Evolutionary conservation across 805 yeast species (phyloP).

Genomic region (Yarrowia sp.): DNA sequence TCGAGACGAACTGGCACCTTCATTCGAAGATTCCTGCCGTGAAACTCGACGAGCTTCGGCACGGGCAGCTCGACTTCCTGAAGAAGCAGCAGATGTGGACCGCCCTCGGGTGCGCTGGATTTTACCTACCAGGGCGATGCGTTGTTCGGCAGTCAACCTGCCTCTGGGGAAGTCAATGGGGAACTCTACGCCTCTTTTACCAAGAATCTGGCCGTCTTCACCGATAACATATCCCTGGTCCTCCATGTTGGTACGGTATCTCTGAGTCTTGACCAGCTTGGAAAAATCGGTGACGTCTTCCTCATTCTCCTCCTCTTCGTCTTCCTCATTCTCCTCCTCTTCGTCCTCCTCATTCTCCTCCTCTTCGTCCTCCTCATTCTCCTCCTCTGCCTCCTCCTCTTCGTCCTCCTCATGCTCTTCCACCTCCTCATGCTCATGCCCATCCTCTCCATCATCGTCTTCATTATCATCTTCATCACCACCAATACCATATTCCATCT

Average conservation of each 20-base stretch:
- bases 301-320: background rate
- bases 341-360: background rate
- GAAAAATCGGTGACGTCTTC: background rate
- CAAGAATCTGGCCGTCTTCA: background rate
- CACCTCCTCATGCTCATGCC: background rate
- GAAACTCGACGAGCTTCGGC: background rate
- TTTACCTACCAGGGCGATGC: no score
- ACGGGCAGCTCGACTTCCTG: background rate
- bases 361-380: background rate
- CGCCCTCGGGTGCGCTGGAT: no score
- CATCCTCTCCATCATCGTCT: background rate
- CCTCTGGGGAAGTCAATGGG: no score
- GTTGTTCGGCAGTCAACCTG: no score
- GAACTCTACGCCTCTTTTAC: no score
- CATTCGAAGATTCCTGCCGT: background rate
- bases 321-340: background rate
- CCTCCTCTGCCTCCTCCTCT: background rate
- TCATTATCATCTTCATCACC: background rate
- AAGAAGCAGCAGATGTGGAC: no score
- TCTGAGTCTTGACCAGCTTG: background rate
- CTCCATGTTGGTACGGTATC: slow-evolving; percentile 4
- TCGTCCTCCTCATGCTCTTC: background rate
- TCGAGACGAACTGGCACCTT: background rate
- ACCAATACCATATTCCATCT: no score
- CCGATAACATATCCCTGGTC: background rate